phyloP scores from a whole-genome alignment of 345 rosid genomes.

The Eucalyptus sp. region DNA sequence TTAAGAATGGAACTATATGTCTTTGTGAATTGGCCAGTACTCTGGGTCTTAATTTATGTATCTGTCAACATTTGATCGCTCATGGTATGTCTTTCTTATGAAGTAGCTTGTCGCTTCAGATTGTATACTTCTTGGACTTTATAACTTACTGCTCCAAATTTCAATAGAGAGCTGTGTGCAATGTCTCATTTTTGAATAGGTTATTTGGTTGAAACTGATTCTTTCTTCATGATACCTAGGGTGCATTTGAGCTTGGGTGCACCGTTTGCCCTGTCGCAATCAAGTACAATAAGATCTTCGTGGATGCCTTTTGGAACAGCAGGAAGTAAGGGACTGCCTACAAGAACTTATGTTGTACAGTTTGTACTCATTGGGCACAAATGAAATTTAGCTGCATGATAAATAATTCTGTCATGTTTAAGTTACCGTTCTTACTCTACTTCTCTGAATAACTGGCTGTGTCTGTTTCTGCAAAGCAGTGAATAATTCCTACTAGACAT shows the following conservation, averaged over 20 bases:
- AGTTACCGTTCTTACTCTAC: not conserved
- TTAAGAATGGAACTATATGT: no score
- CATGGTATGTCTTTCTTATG: no score
- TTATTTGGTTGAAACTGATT: not conserved
- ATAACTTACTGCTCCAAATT: no score
- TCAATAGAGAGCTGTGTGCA: no score
- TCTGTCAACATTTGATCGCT: no score
- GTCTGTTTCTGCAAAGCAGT: not conserved
- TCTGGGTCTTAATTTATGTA: no score
- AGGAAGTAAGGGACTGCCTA: conserved; percentile 48
- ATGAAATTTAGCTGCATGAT: not conserved
- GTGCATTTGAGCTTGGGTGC: conserved; percentile 94
- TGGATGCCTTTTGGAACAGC: conserved; percentile 99
- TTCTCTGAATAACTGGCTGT: not conserved
- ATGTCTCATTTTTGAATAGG: no score
- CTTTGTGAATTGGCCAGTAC: no score
- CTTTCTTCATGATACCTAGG: conserved; percentile 32
- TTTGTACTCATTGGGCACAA: not conserved
- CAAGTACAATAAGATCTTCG: conserved; percentile 95
- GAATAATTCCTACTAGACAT: not conserved
- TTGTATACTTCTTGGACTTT: no score
- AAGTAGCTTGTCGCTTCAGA: no score
- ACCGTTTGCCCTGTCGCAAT: conserved; percentile 95
- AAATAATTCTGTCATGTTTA: not conserved
- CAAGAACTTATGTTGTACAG: not conserved